phyloP scores from a whole-genome alignment of 345 rosid species.

The Citrus hindsii region DNA sequence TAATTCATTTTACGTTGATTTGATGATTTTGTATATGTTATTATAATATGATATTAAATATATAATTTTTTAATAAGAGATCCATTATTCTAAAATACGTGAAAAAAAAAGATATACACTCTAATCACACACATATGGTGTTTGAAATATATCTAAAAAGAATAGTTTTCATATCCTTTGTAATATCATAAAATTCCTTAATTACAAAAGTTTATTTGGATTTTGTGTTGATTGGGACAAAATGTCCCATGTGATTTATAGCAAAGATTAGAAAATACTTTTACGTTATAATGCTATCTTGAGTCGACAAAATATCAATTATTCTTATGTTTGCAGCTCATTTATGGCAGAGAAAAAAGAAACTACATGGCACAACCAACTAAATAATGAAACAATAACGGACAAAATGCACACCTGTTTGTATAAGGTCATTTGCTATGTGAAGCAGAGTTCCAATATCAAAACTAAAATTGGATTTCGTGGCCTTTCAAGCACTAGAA shows the following conservation, averaged over 20 bases:
- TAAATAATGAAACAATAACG: not conserved
- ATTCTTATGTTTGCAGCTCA: not conserved
- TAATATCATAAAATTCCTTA: no score
- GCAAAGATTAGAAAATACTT: not conserved
- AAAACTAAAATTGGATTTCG: not conserved
- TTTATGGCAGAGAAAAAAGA: not conserved
- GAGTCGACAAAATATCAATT: not conserved
- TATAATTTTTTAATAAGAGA: no score
- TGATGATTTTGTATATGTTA: no score
- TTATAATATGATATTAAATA: no score
- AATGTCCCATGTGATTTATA: not conserved
- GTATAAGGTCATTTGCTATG: not conserved
- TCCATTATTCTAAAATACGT: no score
- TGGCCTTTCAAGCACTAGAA: not conserved
- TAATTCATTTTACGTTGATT: no score
- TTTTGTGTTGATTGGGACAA: not conserved
- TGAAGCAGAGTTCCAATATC: not conserved
- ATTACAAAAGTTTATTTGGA: no score
- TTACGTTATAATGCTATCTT: not conserved
- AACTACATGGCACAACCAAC: not conserved
- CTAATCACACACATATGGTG: no score
- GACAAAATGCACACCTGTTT: not conserved
- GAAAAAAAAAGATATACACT: no score
- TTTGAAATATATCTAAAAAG: no score
- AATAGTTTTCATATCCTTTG: no score